Percentiles rank a stretch among this genome's conserved stretches.
Conservation (phyloP, 768 basidiomycete genomes). For the Rhodocollybia butyracea region DNA sequence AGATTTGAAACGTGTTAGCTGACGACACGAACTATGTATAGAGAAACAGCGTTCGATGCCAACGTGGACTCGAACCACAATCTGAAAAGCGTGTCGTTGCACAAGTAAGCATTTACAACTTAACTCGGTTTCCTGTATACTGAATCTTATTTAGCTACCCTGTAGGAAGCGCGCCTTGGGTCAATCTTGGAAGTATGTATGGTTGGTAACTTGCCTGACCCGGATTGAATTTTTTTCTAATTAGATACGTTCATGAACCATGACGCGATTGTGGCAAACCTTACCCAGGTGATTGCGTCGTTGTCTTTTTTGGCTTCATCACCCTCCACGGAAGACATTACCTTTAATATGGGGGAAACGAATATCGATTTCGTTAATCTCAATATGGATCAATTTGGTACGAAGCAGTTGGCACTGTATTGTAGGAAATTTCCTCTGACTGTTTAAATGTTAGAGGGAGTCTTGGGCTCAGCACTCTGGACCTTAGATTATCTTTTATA, state of each 20-base stretch:
- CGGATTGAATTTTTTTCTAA: neutral
- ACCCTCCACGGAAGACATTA: neutral
- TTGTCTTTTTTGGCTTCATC: constrained; percentile 1
- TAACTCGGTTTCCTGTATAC: neutral
- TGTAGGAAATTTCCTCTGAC: neutral
- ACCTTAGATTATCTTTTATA: constrained; percentile 3
- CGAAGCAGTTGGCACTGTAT: neutral
- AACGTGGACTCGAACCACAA: neutral
- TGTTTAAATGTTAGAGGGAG: neutral
- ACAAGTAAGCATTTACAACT: neutral
- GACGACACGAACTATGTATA: neutral
- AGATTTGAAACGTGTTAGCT: neutral
- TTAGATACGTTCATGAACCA: constrained; percentile 6
- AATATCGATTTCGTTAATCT: constrained; percentile 4
- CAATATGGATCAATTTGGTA: constrained; percentile 5
- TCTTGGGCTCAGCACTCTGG: constrained; percentile 4
- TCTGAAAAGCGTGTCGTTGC: neutral
- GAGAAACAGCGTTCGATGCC: constrained; percentile 2
- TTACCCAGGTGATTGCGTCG: neutral
- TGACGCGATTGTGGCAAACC: constrained; percentile 2
- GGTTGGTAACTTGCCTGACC: neutral
- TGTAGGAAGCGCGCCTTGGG: constrained; percentile 1
- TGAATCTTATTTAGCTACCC: neutral
- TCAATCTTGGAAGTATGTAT: constrained; percentile 1
- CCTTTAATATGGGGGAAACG: neutral